Evolutionary conservation across 768 basidiomycete genomes (phyloP).

Genomic region (Podaxis pistillaris): DNA sequence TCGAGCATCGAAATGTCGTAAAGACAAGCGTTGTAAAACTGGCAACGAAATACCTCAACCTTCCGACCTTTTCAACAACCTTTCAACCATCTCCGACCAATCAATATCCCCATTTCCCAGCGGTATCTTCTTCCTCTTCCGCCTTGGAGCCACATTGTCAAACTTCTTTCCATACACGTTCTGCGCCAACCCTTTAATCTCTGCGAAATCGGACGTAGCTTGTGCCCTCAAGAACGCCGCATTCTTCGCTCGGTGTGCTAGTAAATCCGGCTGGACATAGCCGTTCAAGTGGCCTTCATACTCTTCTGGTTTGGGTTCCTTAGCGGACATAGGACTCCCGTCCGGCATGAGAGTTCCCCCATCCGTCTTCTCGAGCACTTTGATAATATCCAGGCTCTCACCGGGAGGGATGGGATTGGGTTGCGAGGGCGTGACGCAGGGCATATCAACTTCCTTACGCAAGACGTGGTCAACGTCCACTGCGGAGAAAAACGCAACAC

Average conservation of each 20-base stretch:
- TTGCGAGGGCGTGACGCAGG: slow-evolving; percentile 93
- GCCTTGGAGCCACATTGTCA: slow-evolving; percentile 26
- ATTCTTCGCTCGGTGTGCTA: slow-evolving; percentile 60
- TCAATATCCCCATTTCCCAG: slow-evolving; percentile 42
- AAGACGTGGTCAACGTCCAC: slow-evolving; percentile 91
- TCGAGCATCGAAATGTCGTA: background rate
- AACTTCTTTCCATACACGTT: slow-evolving; percentile 43
- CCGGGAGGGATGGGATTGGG: slow-evolving; percentile 80
- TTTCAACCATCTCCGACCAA: slow-evolving; percentile 40
- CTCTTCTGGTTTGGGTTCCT: slow-evolving; percentile 2
- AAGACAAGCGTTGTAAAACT: background rate
- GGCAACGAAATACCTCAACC: background rate
- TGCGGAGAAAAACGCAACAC: slow-evolving; percentile 95
- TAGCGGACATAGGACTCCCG: slow-evolving; percentile 49
- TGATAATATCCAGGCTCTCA: slow-evolving; percentile 75
- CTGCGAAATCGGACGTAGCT: slow-evolving; percentile 65
- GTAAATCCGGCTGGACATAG: slow-evolving; percentile 57
- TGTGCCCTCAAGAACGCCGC: slow-evolving; percentile 77
- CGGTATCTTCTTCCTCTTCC: slow-evolving; percentile 23
- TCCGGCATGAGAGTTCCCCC: slow-evolving; percentile 66
- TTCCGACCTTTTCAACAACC: slow-evolving; percentile 20
- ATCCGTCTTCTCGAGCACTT: slow-evolving; percentile 64
- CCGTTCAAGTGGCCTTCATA: slow-evolving; percentile 40
- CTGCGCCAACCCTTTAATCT: slow-evolving; percentile 69
- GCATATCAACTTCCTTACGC: slow-evolving; percentile 95